These are phyloP conservation scores for Boletus huronensis DNA, from an alignment of 768 basidiomycete species.

Conservation along the genomic window DNA sequence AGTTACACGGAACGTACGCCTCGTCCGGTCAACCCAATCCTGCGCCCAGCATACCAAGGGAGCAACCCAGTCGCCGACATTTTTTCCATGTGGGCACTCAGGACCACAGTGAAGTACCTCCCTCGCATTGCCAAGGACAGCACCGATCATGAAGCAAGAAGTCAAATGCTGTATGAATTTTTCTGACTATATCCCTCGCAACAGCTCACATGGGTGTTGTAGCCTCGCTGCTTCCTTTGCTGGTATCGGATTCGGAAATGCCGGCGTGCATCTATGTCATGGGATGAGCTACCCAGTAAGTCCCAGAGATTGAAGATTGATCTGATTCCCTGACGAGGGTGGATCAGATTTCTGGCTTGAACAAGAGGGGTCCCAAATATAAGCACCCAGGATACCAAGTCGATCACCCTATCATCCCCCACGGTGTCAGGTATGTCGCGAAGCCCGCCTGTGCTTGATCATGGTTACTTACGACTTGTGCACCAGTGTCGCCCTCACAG, in stretches of 20 bases:
- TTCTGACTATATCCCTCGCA: not conserved
- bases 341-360: slow-evolving; percentile 80
- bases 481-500: slow-evolving; percentile 77
- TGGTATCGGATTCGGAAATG: slow-evolving; percentile 93
- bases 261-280: slow-evolving; percentile 87
- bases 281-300: slow-evolving; percentile 85
- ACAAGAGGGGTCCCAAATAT: slow-evolving; percentile 92
- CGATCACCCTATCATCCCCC: slow-evolving; percentile 89
- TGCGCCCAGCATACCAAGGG: slow-evolving; percentile 91
- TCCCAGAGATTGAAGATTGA: slow-evolving; percentile 6
- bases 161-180: slow-evolving; percentile 79
- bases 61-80: slow-evolving; percentile 94
- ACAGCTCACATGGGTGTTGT: not conserved
- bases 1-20: slow-evolving; percentile 91
- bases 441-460: not conserved
- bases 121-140: slow-evolving; percentile 80
- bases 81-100: slow-evolving; percentile 91
- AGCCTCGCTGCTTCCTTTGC: slow-evolving; percentile 92
- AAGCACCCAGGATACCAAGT: slow-evolving; percentile 86
- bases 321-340: not conserved
- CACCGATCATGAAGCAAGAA: slow-evolving; percentile 77
- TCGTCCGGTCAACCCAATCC: slow-evolving; percentile 83
- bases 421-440: slow-evolving; percentile 66
- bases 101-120: slow-evolving; percentile 83
- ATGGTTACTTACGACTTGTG: not conserved